Percentiles rank a stretch among this genome's conserved stretches.
phyloP scores from a whole-genome alignment of 768 basidiomycete species.

The Auricularia cornea region DNA sequence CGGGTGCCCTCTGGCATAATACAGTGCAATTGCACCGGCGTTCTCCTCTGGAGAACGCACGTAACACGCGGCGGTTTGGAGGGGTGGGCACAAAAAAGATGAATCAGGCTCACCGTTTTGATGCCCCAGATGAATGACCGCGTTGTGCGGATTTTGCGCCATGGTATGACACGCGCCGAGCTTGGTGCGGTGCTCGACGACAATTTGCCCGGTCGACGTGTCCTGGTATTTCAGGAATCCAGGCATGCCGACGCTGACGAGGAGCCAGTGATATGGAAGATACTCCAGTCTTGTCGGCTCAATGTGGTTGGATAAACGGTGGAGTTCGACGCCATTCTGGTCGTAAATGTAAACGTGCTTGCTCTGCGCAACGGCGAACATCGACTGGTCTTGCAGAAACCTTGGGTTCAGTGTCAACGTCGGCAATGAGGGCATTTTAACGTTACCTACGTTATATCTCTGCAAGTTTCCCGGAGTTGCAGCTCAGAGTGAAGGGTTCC shows the following conservation, averaged over 20 bases:
- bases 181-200: slow-evolving; percentile 84
- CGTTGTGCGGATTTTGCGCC: slow-evolving; percentile 88
- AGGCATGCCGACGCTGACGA: slow-evolving; percentile 60
- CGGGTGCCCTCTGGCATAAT: no score
- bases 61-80: no score
- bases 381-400: slow-evolving; percentile 87
- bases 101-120: slow-evolving; percentile 47
- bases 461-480: slow-evolving; percentile 80
- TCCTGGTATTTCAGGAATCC: slow-evolving; percentile 96
- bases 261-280: slow-evolving; percentile 91
- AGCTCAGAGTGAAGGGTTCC: slow-evolving; percentile 81
- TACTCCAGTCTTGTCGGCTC: slow-evolving; percentile 89
- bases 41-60: no score
- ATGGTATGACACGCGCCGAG: slow-evolving; percentile 78
- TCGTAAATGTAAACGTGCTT: slow-evolving; percentile 97
- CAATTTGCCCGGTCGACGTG: slow-evolving; percentile 81
- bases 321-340: slow-evolving; percentile 85
- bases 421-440: background rate
- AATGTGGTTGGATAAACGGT: slow-evolving; percentile 72
- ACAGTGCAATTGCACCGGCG: no score
- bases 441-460: slow-evolving; percentile 76
- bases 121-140: slow-evolving; percentile 90
- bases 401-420: slow-evolving; percentile 37
- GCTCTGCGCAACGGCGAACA: slow-evolving; percentile 92
- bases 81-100: no score